These are phyloP conservation scores for Pouteria campechiana DNA, from an alignment of 179 eudicot genomes.

Conservation along the genomic window DNA sequence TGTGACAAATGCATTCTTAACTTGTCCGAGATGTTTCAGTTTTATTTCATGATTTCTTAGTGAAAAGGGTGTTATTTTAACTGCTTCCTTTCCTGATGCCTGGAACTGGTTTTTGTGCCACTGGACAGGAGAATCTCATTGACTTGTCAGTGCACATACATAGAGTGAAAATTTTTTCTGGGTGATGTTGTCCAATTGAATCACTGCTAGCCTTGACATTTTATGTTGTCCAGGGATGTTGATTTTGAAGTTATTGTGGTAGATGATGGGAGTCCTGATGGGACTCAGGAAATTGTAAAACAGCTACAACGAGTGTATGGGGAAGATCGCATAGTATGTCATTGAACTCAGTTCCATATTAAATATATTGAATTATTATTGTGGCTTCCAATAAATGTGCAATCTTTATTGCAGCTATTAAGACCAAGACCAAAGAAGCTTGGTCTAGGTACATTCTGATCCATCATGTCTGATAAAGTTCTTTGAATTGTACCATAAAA, in stretches of 20 bases:
- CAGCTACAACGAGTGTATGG: conserved; percentile 85
- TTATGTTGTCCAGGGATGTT: conserved; percentile 38
- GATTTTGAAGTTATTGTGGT: conserved; percentile 85
- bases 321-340: conserved; percentile 71
- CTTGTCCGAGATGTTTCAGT: no score
- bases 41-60: no score
- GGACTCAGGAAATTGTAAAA: conserved; percentile 89
- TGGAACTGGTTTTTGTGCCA: no score
- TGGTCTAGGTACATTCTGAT: conserved; percentile 51
- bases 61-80: no score
- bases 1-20: no score
- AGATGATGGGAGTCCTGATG: conserved; percentile 99
- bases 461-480: not conserved
- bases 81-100: no score
- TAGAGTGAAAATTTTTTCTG: no score
- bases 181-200: no score
- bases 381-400: no score
- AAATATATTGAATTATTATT: not conserved
- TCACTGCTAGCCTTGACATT: not conserved
- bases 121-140: no score
- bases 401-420: conserved; percentile 46
- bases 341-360: not conserved
- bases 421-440: conserved; percentile 91
- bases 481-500: conserved; percentile 2
- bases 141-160: no score